Evolutionary conservation across 148 eudicot genomes (phyloP).

Genomic region (Chenopodium quinoa): DNA sequence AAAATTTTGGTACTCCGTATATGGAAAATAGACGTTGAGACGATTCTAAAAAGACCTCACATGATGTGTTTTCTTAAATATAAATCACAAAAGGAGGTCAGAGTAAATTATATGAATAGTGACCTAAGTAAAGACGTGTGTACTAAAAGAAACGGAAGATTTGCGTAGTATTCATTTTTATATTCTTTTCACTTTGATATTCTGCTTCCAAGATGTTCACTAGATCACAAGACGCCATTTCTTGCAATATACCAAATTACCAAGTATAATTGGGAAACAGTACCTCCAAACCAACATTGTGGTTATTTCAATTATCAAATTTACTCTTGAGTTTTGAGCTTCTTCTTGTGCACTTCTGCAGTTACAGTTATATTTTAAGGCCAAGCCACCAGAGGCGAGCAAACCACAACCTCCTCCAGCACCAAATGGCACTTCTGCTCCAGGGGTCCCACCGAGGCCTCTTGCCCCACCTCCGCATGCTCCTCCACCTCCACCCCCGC

Average conservation of each 20-base stretch:
- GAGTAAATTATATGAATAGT: no score
- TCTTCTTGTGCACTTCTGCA: conserved; percentile 30
- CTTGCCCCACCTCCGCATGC: conserved; percentile 58
- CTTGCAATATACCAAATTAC: not conserved
- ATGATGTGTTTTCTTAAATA: no score
- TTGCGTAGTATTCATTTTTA: no score
- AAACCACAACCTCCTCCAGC: conserved; percentile 66
- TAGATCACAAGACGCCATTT: not conserved
- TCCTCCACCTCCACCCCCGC: conserved; percentile 55
- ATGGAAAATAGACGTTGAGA: no score
- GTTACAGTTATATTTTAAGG: conserved; percentile 93
- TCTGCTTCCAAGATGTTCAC: not conserved
- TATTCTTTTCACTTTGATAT: not conserved
- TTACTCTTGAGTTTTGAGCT: not conserved
- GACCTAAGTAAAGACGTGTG: no score
- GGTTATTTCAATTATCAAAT: not conserved
- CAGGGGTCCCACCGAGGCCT: conserved; percentile 72
- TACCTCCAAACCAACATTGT: not conserved
- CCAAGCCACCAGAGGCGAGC: conserved; percentile 87
- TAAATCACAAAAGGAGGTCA: no score
- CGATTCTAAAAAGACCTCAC: no score
- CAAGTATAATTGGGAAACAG: not conserved
- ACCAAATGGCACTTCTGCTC: conserved; percentile 59
- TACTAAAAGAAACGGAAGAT: no score
- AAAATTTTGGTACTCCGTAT: no score